Percentiles rank a stretch among this genome's conserved stretches.
Conservation (phyloP, 768 basidiomycete genomes). For the Rubroboletus pulcherrimus region DNA sequence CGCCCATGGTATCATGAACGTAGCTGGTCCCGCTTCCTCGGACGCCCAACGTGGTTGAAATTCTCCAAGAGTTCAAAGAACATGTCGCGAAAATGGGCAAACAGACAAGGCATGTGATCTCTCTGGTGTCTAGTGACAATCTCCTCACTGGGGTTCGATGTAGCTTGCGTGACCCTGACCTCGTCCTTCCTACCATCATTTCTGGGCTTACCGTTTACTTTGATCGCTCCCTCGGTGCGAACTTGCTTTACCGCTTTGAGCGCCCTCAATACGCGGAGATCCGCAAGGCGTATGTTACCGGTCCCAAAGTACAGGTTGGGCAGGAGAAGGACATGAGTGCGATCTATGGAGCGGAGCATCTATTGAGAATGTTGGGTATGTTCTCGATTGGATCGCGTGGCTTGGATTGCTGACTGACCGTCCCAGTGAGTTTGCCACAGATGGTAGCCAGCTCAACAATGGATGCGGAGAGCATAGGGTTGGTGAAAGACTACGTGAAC, state of each 20-base stretch:
- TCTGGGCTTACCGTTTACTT: constrained; percentile 90
- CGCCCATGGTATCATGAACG: background rate
- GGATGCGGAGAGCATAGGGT: constrained; percentile 78
- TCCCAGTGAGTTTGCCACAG: constrained; percentile 83
- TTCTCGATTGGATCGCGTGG: constrained; percentile 7
- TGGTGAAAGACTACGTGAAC: constrained; percentile 86
- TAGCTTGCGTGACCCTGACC: constrained; percentile 65
- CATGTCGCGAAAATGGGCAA: constrained; percentile 49
- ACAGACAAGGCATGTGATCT: constrained; percentile 41
- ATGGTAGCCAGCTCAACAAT: constrained; percentile 89
- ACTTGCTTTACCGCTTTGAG: constrained; percentile 92
- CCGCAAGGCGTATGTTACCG: constrained; percentile 69
- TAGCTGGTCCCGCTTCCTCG: constrained; percentile 86
- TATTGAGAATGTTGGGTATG: constrained; percentile 87
- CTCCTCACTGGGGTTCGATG: background rate
- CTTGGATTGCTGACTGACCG: constrained; percentile 8
- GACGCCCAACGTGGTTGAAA: constrained; percentile 67
- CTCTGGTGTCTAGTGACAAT: background rate
- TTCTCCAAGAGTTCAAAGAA: constrained; percentile 75
- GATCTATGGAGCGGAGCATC: constrained; percentile 92
- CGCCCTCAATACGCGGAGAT: constrained; percentile 87
- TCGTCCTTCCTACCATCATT: constrained; percentile 75
- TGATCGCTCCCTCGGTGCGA: constrained; percentile 84
- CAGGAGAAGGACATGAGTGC: constrained; percentile 84
- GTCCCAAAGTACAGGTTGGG: constrained; percentile 59